These are phyloP conservation scores for Priceomyces carsonii DNA, from an alignment of 805 yeast genomes.

Conservation along the genomic window DNA sequence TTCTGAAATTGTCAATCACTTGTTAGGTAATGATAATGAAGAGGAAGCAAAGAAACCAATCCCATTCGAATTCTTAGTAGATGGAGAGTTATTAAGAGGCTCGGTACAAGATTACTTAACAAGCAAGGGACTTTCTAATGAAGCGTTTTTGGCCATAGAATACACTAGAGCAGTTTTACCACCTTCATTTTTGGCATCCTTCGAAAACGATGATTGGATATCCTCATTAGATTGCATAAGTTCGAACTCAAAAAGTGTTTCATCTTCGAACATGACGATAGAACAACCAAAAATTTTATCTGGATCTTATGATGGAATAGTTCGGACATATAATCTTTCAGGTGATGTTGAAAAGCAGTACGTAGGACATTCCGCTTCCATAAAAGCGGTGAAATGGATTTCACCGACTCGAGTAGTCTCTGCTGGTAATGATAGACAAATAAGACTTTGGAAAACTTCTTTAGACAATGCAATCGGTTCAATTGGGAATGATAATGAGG, in stretches of 20 bases:
- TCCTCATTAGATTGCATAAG: constrained; percentile 65
- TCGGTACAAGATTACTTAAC: constrained; percentile 79
- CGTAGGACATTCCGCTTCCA: constrained; percentile 86
- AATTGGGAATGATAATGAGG: constrained; percentile 36
- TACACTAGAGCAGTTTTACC: constrained; percentile 92
- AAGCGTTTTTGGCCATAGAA: constrained; percentile 76
- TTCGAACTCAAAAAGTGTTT: constrained; percentile 25
- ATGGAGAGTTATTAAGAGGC: constrained; percentile 77
- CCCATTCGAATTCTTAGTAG: constrained; percentile 91
- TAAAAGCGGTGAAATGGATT: constrained; percentile 80
- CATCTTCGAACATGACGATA: constrained; percentile 22
- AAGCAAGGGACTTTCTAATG: constrained; percentile 76
- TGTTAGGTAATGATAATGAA: constrained; percentile 48
- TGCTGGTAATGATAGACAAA: constrained; percentile 85
- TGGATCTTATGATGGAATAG: constrained; percentile 94
- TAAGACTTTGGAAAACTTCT: constrained; percentile 82
- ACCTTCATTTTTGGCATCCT: constrained; percentile 88
- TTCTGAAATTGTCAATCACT: constrained; percentile 92
- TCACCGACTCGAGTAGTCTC: constrained; percentile 74
- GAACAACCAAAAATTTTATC: constrained; percentile 62
- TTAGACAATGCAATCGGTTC: constrained; percentile 47
- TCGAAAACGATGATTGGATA: constrained; percentile 94
- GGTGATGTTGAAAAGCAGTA: constrained; percentile 81
- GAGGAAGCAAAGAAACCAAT: constrained; percentile 55
- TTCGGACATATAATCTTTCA: constrained; percentile 80